Evolutionary conservation across 1,284 basidiomycete species (phyloP), one percentile per base, ranked within the genome.

Genomic region (Apiotrichum porosum): DNA sequence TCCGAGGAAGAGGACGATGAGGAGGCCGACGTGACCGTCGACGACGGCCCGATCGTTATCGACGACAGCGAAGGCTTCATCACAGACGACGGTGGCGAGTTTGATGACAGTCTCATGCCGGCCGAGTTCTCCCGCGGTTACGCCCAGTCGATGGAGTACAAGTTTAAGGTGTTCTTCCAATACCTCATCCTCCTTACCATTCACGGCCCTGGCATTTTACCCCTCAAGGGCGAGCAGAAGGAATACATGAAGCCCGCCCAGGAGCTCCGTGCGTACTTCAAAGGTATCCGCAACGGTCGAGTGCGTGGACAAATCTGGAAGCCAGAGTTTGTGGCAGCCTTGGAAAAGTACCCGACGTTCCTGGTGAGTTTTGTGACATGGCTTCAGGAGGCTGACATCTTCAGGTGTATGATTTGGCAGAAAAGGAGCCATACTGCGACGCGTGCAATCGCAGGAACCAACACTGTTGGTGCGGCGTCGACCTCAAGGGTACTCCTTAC

Each of bases 141-240:
- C 0, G 81, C 83, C 62, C 83, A 89, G 66, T 58, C 63, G 10
- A 60, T 61, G 3, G 67, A 69, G 44, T 68, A 57, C 60, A 68
- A 69, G 44, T 69, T 71, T 60, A 68, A 69, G 52, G 83, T 86
- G 39, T 79, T 91, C 26, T 89, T 86, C 58, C 88, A 92, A 62
- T 80, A 90, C 35, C 84, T 89, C 57, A 83, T 90, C 3, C 83
- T 90, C 57, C 74, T 91, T 34, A 84, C 84, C 18, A 81, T 88
- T 26, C 78, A 75, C 38, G 56, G 52, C 5, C 40, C 55, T 1
- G 41, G 44, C 10, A 40, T 55, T 4, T 32, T 67, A 22, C 61
- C 63, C 1, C 53, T 70, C 6, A 35, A 34, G 14, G 56, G 56
- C 14, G 54, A 58, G 13, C 26, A 51, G 1, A 44, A 50, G 14